Evolutionary conservation across 176 grass and related monocot genomes (phyloP), one percentile per base, ranked within the genome.

Genomic region (Phoenix dactylifera): DNA sequence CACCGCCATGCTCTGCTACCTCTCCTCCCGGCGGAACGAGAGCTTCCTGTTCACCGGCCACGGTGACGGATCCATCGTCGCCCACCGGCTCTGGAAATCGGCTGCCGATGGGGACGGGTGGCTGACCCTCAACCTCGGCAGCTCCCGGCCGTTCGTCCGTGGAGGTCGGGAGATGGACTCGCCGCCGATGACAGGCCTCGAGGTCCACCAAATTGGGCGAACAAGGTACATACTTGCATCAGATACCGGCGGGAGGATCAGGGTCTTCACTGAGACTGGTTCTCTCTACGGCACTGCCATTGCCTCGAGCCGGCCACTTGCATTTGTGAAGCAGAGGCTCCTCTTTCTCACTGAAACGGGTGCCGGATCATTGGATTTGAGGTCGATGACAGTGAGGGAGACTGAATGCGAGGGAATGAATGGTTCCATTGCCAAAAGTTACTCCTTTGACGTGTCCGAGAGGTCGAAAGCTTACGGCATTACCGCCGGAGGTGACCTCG

Each of bases 201-300:
- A 91, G 82, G 84, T 83, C 48, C 85, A 90, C 72, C 87, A 83
- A 53, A 68, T 86, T 3, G 87, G 83, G 0, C 80, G 83, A 20
- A 58, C 62, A 1, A 83, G 92, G 15, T 97, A 95, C 69, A 77
- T 95, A n/a, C 68, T 95, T 26, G 76, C 86, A 20, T 86, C 82
- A 22, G 92, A 96, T 59, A 72, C 60, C 5, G 68, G 74, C 18
- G 83, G 83, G 52, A 80, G 86, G 65, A 90, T 96, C 69, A 58
- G 87, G 77, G 83, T 90, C 58, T 96, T 87, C 83, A 90, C 92
- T 4, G 92, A 96, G 76, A 90, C 88, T 60, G 92, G 87, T 67
- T 88, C 92, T 52, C 79, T 96, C 70, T 96, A 87, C 57, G 92
- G 89, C 55, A 94, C 84, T 3, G 89, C 89, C 54, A 88, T 94